These are phyloP conservation scores for Eudorina sp. DNA, from an alignment of 139 green algal species.

Conservation along the genomic window DNA sequence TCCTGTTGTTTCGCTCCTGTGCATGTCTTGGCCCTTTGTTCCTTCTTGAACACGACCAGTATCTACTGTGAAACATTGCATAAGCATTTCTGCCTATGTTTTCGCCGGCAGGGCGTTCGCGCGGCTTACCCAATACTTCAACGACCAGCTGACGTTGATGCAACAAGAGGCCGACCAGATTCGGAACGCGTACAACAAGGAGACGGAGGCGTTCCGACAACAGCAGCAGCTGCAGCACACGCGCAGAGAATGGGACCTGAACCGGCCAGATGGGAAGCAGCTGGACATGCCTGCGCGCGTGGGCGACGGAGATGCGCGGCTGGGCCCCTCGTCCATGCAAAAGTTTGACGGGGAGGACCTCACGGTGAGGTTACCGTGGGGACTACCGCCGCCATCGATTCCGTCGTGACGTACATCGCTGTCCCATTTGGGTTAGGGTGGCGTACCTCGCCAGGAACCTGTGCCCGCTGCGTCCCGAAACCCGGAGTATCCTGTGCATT, in stretches of 20 bases:
- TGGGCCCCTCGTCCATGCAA: constrained; percentile 74
- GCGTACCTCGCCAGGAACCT: too few species aligned
- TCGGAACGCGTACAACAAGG: constrained; percentile 43
- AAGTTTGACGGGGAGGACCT: constrained; percentile 85
- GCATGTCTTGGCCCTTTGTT: too few species aligned
- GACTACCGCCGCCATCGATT: background rate
- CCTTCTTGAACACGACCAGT: too few species aligned
- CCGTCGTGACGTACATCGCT: too few species aligned
- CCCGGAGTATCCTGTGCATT: too few species aligned
- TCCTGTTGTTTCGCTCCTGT: too few species aligned
- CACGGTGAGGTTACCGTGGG: constrained; percentile 39
- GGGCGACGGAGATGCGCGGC: constrained; percentile 74
- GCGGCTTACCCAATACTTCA: constrained; percentile 65
- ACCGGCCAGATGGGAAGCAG: constrained; percentile 72
- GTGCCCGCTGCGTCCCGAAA: too few species aligned
- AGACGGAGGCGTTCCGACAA: constrained; percentile 63
- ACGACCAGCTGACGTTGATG: constrained; percentile 61
- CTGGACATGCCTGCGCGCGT: constrained; percentile 73
- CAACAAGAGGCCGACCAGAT: constrained; percentile 66
- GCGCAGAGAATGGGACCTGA: constrained; percentile 81
- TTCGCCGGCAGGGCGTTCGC: constrained; percentile 63
- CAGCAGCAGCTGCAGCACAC: constrained; percentile 72
- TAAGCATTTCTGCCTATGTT: too few species aligned
- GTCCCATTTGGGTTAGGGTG: too few species aligned
- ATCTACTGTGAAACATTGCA: too few species aligned